Conservation (phyloP, 257 asterid genomes). For the Coffea eugenioides region DNA sequence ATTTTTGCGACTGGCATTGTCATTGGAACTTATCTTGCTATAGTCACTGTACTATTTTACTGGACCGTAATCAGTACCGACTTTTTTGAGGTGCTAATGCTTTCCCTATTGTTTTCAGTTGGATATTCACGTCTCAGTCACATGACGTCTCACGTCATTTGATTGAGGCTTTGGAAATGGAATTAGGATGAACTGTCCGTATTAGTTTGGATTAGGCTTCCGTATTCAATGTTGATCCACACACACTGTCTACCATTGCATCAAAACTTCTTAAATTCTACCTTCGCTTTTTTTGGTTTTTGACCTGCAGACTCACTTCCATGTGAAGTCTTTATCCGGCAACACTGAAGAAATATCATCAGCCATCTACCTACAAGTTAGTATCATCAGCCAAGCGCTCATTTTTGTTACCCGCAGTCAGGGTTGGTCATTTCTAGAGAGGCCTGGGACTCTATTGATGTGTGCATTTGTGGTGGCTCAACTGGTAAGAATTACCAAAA, state of each 20-base stretch:
- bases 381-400: conserved; percentile 32
- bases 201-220: too few relatives aligned
- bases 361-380: conserved; percentile 35
- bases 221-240: neutral
- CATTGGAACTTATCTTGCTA: conserved; percentile 30
- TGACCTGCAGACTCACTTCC: conserved; percentile 24
- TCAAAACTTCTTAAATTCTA: too few relatives aligned
- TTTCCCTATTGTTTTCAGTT: neutral
- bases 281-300: neutral
- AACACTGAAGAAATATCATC: conserved; percentile 26
- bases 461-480: conserved; percentile 34
- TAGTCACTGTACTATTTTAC: conserved; percentile 28
- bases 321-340: conserved; percentile 24
- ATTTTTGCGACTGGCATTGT: conserved; percentile 32
- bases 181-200: neutral
- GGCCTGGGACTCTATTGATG: conserved; percentile 31
- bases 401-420: conserved; percentile 30
- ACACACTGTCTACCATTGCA: neutral
- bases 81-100: conserved; percentile 23
- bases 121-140: neutral
- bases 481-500: conserved; percentile 16
- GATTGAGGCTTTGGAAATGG: neutral
- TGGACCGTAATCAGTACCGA: conserved; percentile 18
- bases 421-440: conserved; percentile 35
- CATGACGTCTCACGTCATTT: neutral